Base-by-base conservation (phyloP, 345 rosid species). In the Cardamine occulta region DNA sequence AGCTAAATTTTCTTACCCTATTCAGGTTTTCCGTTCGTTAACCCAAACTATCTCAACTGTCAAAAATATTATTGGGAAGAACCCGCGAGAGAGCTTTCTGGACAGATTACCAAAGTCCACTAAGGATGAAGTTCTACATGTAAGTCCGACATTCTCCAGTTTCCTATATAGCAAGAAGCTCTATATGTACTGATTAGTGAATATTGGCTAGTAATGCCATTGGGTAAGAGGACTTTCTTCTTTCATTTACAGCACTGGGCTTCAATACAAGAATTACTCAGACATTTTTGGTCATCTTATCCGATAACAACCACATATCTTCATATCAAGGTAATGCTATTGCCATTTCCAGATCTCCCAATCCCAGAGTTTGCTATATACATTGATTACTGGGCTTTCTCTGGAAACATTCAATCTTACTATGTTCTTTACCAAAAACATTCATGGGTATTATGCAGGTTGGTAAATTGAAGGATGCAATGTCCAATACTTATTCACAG, bases 251-350 rank as follows among this genome's bases (percentile, higher is more conserved):
- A 94, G 97, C 91, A 84, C 49, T 89, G 91, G 93, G 80, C 84
- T 7, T 87, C 96, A 26, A 85, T 89, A 66, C 89, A 88, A 75
- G 98, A 94, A 84, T 73, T 91, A 59, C 82, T 87, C 80, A 85
- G 67, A 79, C 96, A 94, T 82, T 92, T 87, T 75, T 92, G 99
- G 99, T 87, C 99, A 66, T 95, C 97, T 13, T 95, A 89, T 86
- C 99, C 99, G 19, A 81, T 95, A 68, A 89, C 97, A 5, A 88
- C 90, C 11, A 7, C 86, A 13, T 81, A 89, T 84, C 93, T 95
- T 69, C 82, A 84, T 77, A 72, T 80, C 15, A 95, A 92, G 96
- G 97, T 95, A 81, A 82, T 73, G 24, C 65, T 24, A 7, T 63
- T 24, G 31, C 19, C 7, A 17, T 14, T 61, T 68, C 8, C 42